Base-by-base conservation (phyloP, 805 yeast species). In the Zygoascus tannicola region DNA sequence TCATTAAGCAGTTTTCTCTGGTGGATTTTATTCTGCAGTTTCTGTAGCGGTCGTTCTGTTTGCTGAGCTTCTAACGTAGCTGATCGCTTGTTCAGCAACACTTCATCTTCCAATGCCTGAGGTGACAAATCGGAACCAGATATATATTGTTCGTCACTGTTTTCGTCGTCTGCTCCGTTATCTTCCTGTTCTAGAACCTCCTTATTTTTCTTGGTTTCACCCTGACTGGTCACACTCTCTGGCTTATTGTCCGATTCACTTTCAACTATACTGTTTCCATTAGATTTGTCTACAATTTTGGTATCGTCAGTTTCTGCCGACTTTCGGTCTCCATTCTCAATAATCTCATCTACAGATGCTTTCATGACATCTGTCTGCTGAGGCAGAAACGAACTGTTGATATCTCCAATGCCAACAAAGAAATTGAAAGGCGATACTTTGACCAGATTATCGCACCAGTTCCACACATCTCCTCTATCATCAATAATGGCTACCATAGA, bases 401-500 rank as follows among this genome's bases (percentile, higher is more conserved):
- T 92, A 66, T 92, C 98, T 22, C 98, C 98, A 45, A 90, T 86
- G 8, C 97, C 97, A 32, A 88, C 94, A 56, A 92, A 92, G 56
- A 92, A 92, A 59, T 85, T 95, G 60, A 86, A 92, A 0, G 98
- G 98, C 1, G 87, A 82, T 4, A 90, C 97, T 63, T 90, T 85
- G 46, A 92, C 78, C 54, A 92, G 67, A 58, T 92, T 88, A 10
- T 82, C 79, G 52, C 86, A 84, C 98, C 98, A 92, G 57, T 84
- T 85, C 98, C 98, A 92, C 18, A 92, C 98, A 62, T 92, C 98
- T 2, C 97, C 98, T 59, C 98, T 75, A 62, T 92, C 98, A 62
- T 92, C 98, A 47, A 92, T 92, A 38, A 92, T 81, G 2, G 85
- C 92, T 26, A 92, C 98, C 95, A 92, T 83, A 15, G 94, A 81